Conservation (phyloP, 1,139 yeast species). For the Hyphopichia fennica region DNA sequence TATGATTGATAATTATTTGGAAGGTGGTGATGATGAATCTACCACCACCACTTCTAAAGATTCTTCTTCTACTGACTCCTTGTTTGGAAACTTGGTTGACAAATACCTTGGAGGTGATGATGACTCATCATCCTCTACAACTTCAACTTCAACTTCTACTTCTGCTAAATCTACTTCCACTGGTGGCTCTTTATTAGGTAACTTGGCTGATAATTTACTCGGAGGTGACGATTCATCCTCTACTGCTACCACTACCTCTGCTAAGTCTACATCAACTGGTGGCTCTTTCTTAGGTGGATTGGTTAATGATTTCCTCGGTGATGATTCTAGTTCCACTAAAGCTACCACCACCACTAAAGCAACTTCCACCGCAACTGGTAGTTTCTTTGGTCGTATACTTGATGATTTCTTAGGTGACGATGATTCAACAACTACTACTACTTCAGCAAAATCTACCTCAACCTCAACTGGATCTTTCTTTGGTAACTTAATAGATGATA, state of each 20-base stretch:
- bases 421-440: neutral
- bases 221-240: neutral
- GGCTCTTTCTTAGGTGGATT: slow-evolving; percentile 1
- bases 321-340: slow-evolving; percentile 4
- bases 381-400: slow-evolving; percentile 14
- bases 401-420: slow-evolving; percentile 1
- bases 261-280: slow-evolving; percentile 1
- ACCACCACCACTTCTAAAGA: slow-evolving; percentile 1
- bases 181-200: neutral
- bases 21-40: neutral
- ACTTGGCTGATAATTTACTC: neutral
- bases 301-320: slow-evolving; percentile 1
- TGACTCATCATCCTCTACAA: neutral
- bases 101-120: neutral
- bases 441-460: neutral
- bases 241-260: slow-evolving; percentile 1
- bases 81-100: neutral
- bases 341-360: slow-evolving; percentile 8
- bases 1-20: neutral
- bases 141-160: slow-evolving; percentile 2
- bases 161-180: slow-evolving; percentile 3
- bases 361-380: slow-evolving; percentile 15
- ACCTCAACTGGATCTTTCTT: slow-evolving; percentile 1
- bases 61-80: slow-evolving; percentile 3
- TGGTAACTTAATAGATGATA: slow-evolving; percentile 1